Conservation (phyloP, 78 protist genomes). For the Kipferlia bialata region DNA sequence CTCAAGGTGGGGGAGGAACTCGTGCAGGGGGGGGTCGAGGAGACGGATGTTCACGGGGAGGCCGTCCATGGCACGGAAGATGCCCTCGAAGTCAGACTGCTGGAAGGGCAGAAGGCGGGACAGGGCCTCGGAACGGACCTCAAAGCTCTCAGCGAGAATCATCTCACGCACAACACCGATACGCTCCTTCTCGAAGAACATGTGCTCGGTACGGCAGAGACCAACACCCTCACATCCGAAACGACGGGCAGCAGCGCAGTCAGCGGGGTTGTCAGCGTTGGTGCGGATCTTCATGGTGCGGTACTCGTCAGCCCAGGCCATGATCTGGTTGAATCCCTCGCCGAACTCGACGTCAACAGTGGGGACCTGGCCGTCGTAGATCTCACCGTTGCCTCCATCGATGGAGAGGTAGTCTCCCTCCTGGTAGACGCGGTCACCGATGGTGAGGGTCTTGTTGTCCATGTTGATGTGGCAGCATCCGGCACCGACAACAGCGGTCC, state of each 20-base stretch:
- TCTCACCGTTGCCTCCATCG: constrained; percentile 55
- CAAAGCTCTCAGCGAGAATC: constrained; percentile 43
- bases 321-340: constrained; percentile 30
- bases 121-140: constrained; percentile 36
- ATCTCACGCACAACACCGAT: constrained; percentile 43
- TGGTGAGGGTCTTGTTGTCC: constrained; percentile 17
- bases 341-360: constrained; percentile 13
- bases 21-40: constrained; percentile 77
- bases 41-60: constrained; percentile 55
- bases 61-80: constrained; percentile 43
- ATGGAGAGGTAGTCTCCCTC: constrained; percentile 51
- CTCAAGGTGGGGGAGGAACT: constrained; percentile 40
- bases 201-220: constrained; percentile 66
- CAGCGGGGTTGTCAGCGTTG: constrained; percentile 60
- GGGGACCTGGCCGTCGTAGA: constrained; percentile 28
- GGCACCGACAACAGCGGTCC: constrained; percentile 48
- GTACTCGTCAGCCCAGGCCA: constrained; percentile 30
- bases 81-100: constrained; percentile 27
- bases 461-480: constrained; percentile 37
- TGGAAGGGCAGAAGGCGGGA: constrained; percentile 41
- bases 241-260: constrained; percentile 28
- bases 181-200: constrained; percentile 46
- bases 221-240: constrained; percentile 48
- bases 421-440: constrained; percentile 17
- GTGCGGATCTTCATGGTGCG: constrained; percentile 28